Base-by-base conservation (phyloP, 2,329 filamentous ascomycete genomes). In the Periconia sp. region DNA sequence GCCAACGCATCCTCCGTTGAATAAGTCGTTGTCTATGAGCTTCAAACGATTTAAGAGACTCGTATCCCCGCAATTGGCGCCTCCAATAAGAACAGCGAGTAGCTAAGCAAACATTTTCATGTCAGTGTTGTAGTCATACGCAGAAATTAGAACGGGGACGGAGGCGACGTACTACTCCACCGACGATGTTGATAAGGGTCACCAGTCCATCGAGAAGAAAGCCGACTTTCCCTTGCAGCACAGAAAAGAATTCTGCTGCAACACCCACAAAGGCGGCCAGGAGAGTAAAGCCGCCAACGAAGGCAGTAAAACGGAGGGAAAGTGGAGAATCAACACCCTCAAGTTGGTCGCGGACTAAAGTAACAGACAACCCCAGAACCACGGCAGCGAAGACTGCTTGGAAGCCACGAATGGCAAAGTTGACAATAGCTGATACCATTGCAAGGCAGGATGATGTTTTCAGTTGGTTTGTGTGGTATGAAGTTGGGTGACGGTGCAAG, bases 161-260 rank as follows among this genome's bases (percentile, higher is more conserved):
- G 17, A 30, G 13, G 11, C 33, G 33, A 61, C 61, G 47, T 60
- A 68, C 65, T 18, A 62, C 51, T 1, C 63, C 65, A 8, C 60
- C 62, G 6, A 59, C 55, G 5, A 63, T 30, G 40, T 66, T 64
- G 10, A 62, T 20, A 1, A 63, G 18, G 1, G 53, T 19, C 6
- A 65, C 31, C 1, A 62, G 11, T 1, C 42, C 54, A 41, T 68
- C 66, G 1, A 64, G 55, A 1, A 54, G 31, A n/a, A 53, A 47
- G 2, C 44, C 52, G n/a, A 68, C 50, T n/a, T 60, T 56, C 10
- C 56, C 56, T 30, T 60, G 51, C 13, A 66, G 42, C 1, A 54
- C 35, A 2, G 57, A 52, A 5, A 60, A 37, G 50, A 51, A 59
- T 11, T 50, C 55, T 8, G 55, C 41, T 10, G 58, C 56, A n/a